Evolutionary conservation across 2,329 filamentous ascomycete genomes (phyloP).

Genomic region (Sporothrix phasma): DNA sequence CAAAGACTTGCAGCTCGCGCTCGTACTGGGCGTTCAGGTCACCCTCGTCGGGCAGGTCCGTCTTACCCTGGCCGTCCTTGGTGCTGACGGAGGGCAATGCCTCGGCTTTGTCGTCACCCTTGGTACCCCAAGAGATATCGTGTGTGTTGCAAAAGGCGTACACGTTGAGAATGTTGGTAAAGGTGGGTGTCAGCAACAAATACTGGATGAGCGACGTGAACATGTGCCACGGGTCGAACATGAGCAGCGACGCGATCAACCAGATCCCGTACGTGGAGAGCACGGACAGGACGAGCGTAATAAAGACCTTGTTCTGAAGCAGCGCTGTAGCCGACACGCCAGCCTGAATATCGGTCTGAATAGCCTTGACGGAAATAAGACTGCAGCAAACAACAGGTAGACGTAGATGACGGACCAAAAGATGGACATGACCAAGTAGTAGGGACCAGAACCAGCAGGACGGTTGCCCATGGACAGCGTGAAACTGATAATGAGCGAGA

Average conservation of each 20-base stretch:
- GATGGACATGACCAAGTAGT: constrained; percentile 95
- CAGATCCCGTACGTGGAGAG: constrained; percentile 89
- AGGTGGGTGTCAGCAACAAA: constrained; percentile 86
- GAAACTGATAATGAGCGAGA: constrained; percentile 87
- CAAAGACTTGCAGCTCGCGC: constrained; percentile 65
- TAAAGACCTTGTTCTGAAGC: constrained; percentile 82
- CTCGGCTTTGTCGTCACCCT: constrained; percentile 92
- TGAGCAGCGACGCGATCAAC: constrained; percentile 81
- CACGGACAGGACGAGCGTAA: constrained; percentile 86
- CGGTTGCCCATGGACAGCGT: constrained; percentile 90
- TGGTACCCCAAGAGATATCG: constrained; percentile 96
- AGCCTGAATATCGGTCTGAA: constrained; percentile 59
- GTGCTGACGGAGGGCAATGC: constrained; percentile 80
- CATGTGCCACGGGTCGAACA: constrained; percentile 99
- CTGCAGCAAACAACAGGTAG: constrained; percentile 86
- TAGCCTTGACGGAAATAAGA: constrained; percentile 89
- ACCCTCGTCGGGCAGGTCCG: constrained; percentile 87
- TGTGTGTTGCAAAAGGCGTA: constrained; percentile 80
- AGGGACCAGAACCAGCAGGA: constrained; percentile 82
- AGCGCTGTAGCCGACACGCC: constrained; percentile 62
- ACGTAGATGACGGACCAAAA: constrained; percentile 97
- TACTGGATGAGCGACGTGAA: constrained; percentile 93
- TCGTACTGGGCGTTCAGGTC: constrained; percentile 96
- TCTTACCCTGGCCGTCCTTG: constrained; percentile 83
- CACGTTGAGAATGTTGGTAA: constrained; percentile 97